These are phyloP conservation scores for Lantana camara DNA, from an alignment of 257 asterid species.

Conservation along the genomic window DNA sequence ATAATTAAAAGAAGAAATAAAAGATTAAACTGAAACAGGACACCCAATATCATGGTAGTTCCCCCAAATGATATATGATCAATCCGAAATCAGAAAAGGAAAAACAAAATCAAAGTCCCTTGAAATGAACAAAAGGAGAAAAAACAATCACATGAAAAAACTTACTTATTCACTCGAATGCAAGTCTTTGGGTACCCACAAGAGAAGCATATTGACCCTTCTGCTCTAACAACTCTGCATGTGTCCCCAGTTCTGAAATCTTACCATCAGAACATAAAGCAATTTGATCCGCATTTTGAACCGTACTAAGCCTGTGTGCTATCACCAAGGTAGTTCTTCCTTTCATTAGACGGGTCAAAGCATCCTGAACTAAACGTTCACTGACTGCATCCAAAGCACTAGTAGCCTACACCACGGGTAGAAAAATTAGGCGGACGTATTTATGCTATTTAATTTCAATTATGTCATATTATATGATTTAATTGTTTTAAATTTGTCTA, in stretches of 20 bases:
- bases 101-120: no score
- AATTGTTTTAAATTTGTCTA: no score
- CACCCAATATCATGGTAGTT: no score
- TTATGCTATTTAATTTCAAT: no score
- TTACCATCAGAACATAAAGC: conserved; percentile 87
- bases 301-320: conserved; percentile 96
- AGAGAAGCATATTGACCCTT: conserved; percentile 87
- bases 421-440: background rate
- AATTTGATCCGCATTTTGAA: conserved; percentile 83
- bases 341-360: conserved; percentile 84
- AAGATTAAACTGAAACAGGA: no score
- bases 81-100: no score
- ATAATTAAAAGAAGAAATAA: no score
- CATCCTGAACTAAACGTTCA: conserved; percentile 92
- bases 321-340: conserved; percentile 95
- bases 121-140: no score
- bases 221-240: conserved; percentile 60
- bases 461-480: no score
- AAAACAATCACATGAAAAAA: no score
- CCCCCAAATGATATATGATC: no score
- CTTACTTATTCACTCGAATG: conserved; percentile 91
- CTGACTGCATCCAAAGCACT: conserved; percentile 93
- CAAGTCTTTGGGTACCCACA: conserved; percentile 88
- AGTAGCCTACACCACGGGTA: conserved; percentile 65
- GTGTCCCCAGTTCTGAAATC: conserved; percentile 89